A percentile compares a stretch with the other conserved stretches of the same genome.
These are phyloP conservation scores for Daldinia caldariorum DNA, from an alignment of 495 filamentous ascomycete genomes.

Conservation along the genomic window DNA sequence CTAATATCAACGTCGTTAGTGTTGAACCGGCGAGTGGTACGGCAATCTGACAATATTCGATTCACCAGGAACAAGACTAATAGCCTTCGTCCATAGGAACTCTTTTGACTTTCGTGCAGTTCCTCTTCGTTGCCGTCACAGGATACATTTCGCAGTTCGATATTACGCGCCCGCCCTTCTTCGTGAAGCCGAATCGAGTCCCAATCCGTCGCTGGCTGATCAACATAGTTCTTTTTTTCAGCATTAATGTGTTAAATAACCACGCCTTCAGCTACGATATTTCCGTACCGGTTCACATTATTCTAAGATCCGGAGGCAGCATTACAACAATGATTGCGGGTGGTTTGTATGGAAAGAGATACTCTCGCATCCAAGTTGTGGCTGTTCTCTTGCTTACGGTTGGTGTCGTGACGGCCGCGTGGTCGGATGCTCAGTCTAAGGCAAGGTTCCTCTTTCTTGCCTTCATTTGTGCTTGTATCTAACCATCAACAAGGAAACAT, in stretches of 20 bases:
- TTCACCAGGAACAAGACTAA: slow-evolving; percentile 14
- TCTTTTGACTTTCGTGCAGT: slow-evolving; percentile 93
- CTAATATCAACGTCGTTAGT: slow-evolving; percentile 46
- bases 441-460: slow-evolving; percentile 55
- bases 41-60: slow-evolving; percentile 16
- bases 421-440: slow-evolving; percentile 86
- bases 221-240: slow-evolving; percentile 90
- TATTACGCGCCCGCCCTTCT: slow-evolving; percentile 66
- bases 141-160: slow-evolving; percentile 78
- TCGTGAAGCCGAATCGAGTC: slow-evolving; percentile 79
- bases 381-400: slow-evolving; percentile 83
- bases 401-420: slow-evolving; percentile 85
- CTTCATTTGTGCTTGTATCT: slow-evolving; percentile 1
- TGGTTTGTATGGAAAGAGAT: slow-evolving; percentile 82
- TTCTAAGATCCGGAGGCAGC: slow-evolving; percentile 91
- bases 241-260: slow-evolving; percentile 94
- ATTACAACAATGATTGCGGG: slow-evolving; percentile 93
- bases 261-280: slow-evolving; percentile 98
- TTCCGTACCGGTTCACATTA: slow-evolving; percentile 96
- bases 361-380: slow-evolving; percentile 79
- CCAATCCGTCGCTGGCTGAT: slow-evolving; percentile 85
- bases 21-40: slow-evolving; percentile 70
- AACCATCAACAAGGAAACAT: slow-evolving; percentile 45
- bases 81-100: slow-evolving; percentile 65
- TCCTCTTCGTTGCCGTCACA: slow-evolving; percentile 82